Base-by-base conservation (phyloP, 108 stramenopile genomes). In the Chaetoceros muelleri region DNA sequence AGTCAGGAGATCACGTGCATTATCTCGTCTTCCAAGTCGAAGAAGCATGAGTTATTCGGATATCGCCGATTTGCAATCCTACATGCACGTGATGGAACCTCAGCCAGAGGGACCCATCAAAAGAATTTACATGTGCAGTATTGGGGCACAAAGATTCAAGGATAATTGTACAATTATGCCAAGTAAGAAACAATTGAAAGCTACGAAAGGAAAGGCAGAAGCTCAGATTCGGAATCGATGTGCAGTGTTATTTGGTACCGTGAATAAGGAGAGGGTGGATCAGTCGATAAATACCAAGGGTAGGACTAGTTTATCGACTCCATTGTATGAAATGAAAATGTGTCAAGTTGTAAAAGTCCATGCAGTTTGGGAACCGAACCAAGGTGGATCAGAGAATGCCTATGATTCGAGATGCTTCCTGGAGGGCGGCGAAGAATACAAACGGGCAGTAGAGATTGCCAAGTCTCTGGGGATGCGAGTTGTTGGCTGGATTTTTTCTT, bases 341-440 rank as follows among this genome's bases (percentile, higher is more conserved):
- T 87, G 90, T 58, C 60, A 69, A n/a, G 85, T 83, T 0, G 82
- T 80, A n/a, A 87, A 84, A 63, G 84, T 91, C 10, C 85, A 91
- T 53, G 84, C 85, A n/a, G 47, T 84, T 16, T 82, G 80, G 81
- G 80, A 84, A 55, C 88, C 82, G 30, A 68, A 79, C 0, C 76
- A 65, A 52, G 16, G 48, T 2, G 54, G 22, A 19, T 21, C 49
- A 1, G 47, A 28, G 7, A 44, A 49, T 20, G 30, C 57, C 40
- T 74, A 74, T 48, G 67, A 64, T 55, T 55, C 26, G 13, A 48
- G 24, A 13, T 25, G 21, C n/a, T 18, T 30, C 1, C 19, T 55
- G 27, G 48, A 28, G 25, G 20, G 46, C 53, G 31, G 52, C 49
- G 27, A 24, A 25, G 28, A 64, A 17, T 44, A 67, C 29, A 46